Conservation (phyloP, 2,329 filamentous ascomycete species). For the Gaeumannomyces tritici region DNA sequence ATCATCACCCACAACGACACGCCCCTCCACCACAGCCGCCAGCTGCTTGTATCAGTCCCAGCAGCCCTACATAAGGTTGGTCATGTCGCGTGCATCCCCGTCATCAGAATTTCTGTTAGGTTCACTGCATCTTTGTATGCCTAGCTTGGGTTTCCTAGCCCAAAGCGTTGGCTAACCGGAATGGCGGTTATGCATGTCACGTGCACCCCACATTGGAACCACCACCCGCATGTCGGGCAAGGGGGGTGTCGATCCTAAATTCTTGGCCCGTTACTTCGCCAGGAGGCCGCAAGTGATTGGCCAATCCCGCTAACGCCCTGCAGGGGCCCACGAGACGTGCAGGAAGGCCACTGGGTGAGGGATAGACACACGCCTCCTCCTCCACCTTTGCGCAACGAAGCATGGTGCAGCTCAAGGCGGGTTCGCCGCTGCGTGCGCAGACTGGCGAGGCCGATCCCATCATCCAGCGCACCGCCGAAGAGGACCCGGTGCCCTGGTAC, state of each 20-base stretch:
- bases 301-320: background rate
- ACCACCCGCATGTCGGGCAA: background rate
- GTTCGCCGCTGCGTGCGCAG: background rate
- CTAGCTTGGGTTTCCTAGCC: too few relatives aligned
- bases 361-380: background rate
- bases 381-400: too few relatives aligned
- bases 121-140: background rate
- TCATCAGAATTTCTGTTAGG: background rate
- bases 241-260: background rate
- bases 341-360: background rate
- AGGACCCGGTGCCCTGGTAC: slow-evolving; percentile 38
- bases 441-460: slow-evolving; percentile 10
- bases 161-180: too few relatives aligned
- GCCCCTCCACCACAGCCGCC: background rate
- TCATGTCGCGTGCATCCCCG: background rate
- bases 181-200: background rate
- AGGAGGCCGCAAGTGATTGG: background rate
- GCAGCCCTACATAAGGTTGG: background rate
- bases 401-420: background rate
- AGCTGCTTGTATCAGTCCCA: background rate
- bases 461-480: slow-evolving; percentile 30
- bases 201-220: background rate
- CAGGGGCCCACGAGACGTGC: background rate
- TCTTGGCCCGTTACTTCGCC: background rate
- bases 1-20: background rate